Conservation (phyloP, 2,329 filamentous ascomycete genomes). For the Lojkania enalia region DNA sequence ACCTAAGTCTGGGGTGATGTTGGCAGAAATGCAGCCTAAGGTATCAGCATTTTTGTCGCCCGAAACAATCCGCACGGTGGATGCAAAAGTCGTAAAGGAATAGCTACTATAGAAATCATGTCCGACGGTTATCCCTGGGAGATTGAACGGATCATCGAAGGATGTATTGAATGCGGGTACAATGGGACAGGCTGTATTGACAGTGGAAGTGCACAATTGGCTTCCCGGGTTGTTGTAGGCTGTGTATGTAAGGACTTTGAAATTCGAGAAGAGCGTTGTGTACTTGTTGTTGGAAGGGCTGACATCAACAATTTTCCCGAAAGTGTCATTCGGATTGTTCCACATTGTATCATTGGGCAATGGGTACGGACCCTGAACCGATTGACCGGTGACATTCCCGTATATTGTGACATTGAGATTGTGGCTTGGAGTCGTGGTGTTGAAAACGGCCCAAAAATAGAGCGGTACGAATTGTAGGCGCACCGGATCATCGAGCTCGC, state of each 20-base stretch:
- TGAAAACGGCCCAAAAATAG: constrained; percentile 74
- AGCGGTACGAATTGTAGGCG: constrained; percentile 80
- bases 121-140: constrained; percentile 74
- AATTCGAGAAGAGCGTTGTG: constrained; percentile 72
- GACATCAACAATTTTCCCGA: constrained; percentile 77
- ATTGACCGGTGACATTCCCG: constrained; percentile 84
- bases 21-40: constrained; percentile 80
- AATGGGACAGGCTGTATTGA: constrained; percentile 71
- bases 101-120: constrained; percentile 82
- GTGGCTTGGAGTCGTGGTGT: constrained; percentile 62
- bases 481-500: constrained; percentile 59
- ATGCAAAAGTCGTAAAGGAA: constrained; percentile 78
- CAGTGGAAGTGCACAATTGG: constrained; percentile 66
- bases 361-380: constrained; percentile 62
- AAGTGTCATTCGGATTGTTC: constrained; percentile 61
- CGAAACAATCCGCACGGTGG: constrained; percentile 73
- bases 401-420: constrained; percentile 78
- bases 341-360: constrained; percentile 60
- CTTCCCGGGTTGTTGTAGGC: constrained; percentile 60
- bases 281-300: constrained; percentile 62
- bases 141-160: constrained; percentile 52
- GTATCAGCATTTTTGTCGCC: constrained; percentile 66
- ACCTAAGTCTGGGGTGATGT: constrained; percentile 82
- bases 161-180: constrained; percentile 69
- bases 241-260: constrained; percentile 77